Conservation (phyloP, 345 rosid species). For the Eucalyptus regnans region DNA sequence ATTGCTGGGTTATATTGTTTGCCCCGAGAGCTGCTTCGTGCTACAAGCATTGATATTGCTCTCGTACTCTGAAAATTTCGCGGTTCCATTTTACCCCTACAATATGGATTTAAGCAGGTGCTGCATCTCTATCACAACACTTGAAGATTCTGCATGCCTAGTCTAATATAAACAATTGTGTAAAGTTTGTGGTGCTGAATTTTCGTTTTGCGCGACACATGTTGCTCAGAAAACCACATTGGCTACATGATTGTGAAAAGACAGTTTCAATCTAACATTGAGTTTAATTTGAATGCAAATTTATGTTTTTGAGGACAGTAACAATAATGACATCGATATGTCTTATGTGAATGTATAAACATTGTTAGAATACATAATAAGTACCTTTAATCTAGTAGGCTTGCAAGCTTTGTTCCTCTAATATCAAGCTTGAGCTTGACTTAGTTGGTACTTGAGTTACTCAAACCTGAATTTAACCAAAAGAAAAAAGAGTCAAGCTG, state of each 20-base stretch:
- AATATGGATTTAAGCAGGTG: neutral
- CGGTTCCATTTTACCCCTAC: neutral
- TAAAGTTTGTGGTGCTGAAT: neutral
- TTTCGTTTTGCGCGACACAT: neutral
- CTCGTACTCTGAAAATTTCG: conserved; percentile 31
- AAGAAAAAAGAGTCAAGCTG: neutral
- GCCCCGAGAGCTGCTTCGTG: conserved; percentile 98
- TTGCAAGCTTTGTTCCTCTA: neutral
- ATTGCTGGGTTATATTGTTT: conserved; percentile 90
- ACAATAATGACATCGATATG: neutral
- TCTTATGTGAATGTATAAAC: neutral
- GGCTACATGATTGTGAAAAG: neutral
- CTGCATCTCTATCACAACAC: neutral
- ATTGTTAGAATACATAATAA: neutral
- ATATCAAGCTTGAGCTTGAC: neutral
- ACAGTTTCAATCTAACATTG: neutral
- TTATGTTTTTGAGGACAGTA: neutral
- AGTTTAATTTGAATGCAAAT: neutral
- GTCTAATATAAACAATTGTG: neutral
- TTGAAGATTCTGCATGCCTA: neutral
- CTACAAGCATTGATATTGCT: conserved; percentile 95
- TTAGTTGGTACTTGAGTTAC: neutral
- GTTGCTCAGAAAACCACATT: neutral
- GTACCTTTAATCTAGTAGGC: neutral
- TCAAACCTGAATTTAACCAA: neutral